These are phyloP conservation scores for Schizosaccharomyces octosporus DNA, from an alignment of 805 yeast species.

Conservation along the genomic window DNA sequence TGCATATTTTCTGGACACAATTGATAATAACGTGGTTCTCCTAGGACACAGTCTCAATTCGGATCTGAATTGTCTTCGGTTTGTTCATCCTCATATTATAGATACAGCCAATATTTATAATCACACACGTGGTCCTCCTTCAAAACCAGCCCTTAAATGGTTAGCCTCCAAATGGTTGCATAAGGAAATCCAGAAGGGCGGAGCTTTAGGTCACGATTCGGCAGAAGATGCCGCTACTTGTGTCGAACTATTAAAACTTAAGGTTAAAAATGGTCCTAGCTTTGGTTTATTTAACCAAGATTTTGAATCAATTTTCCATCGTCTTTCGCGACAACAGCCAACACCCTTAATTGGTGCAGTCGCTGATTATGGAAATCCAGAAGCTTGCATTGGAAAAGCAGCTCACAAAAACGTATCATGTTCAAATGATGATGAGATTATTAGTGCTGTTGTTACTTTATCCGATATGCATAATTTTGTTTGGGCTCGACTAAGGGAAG, in stretches of 20 bases:
- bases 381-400: conserved; percentile 12
- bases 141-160: conserved; percentile 51
- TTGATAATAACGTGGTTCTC: conserved; percentile 36
- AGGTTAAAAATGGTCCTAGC: conserved; percentile 37
- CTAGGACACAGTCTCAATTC: conserved; percentile 81
- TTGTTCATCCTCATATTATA: conserved; percentile 49
- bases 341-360: conserved; percentile 11
- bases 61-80: conserved; percentile 44
- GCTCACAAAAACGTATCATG: conserved; percentile 21
- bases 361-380: conserved; percentile 16
- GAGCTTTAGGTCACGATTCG: conserved; percentile 59
- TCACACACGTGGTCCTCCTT: conserved; percentile 64
- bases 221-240: conserved; percentile 67
- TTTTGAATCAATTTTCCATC: conserved; percentile 8
- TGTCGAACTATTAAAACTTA: conserved; percentile 46
- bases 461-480: conserved; percentile 22
- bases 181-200: conserved; percentile 34
- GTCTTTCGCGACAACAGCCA: conserved; percentile 6
- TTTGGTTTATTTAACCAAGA: conserved; percentile 27
- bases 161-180: conserved; percentile 33
- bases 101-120: conserved; percentile 58
- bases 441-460: conserved; percentile 13
- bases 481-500: conserved; percentile 31
- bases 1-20: conserved; percentile 20
- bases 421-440: conserved; percentile 33